Percentiles rank a stretch among this genome's conserved stretches.
Evolutionary conservation across 129 eudicot genomes (phyloP).

Genomic region (Dittrichia graveolens): DNA sequence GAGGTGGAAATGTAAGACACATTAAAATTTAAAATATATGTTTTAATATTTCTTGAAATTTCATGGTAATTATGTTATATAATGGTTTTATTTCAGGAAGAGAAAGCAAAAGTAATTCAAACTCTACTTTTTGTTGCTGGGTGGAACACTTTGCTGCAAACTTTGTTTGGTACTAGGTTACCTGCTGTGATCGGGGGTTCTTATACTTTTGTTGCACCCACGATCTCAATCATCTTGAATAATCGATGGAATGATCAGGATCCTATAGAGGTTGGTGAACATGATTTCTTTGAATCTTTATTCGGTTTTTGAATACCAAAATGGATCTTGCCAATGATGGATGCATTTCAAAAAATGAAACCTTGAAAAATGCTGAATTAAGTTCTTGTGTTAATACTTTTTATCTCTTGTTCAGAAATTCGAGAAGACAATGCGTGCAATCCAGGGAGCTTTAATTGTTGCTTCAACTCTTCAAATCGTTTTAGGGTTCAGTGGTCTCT

Average conservation of each 20-base stretch:
- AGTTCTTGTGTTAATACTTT: slow-evolving; percentile 8
- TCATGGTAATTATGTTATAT: slow-evolving; percentile 1
- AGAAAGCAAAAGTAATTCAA: slow-evolving; percentile 74
- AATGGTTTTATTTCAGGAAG: slow-evolving; percentile 34
- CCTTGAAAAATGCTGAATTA: slow-evolving; percentile 1
- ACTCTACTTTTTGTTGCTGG: slow-evolving; percentile 79
- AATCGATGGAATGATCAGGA: slow-evolving; percentile 59
- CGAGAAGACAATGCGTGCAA: slow-evolving; percentile 87
- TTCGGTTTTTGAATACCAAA: slow-evolving; percentile 1
- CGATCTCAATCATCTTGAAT: slow-evolving; percentile 63
- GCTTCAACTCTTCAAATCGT: slow-evolving; percentile 90
- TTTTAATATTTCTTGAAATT: neutral
- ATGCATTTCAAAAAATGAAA: neutral
- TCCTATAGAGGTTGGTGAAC: slow-evolving; percentile 55
- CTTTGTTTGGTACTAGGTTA: slow-evolving; percentile 65
- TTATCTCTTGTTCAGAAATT: slow-evolving; percentile 56
- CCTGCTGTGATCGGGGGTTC: slow-evolving; percentile 81
- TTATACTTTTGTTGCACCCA: slow-evolving; percentile 70
- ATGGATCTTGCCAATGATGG: neutral
- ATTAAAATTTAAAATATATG: neutral
- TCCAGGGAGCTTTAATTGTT: slow-evolving; percentile 89
- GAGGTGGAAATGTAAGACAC: slow-evolving; percentile 67
- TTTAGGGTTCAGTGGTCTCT: slow-evolving; percentile 95
- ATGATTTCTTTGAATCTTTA: slow-evolving; percentile 5
- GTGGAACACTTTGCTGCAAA: slow-evolving; percentile 64